These are phyloP conservation scores for Suillus paluster DNA, from an alignment of 768 basidiomycete genomes.

Conservation along the genomic window DNA sequence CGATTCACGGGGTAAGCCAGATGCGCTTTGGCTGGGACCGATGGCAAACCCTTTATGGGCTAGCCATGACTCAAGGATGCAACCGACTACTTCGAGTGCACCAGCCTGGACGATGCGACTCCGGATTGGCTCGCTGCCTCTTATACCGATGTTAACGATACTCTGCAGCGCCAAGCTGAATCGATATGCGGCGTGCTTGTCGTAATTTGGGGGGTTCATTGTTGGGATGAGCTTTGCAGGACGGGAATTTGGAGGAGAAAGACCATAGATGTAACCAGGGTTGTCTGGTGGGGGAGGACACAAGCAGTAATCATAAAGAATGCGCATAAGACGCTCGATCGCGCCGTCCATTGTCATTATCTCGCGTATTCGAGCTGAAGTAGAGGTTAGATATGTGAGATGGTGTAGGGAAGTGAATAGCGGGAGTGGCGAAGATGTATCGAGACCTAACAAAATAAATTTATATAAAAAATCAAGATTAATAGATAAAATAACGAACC, in stretches of 20 bases:
- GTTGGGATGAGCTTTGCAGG: conserved; percentile 60
- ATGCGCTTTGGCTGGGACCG: conserved; percentile 77
- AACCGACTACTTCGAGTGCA: conserved; percentile 90
- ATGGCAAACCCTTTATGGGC: conserved; percentile 87
- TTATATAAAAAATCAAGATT: conserved; percentile 10
- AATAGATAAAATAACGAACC: conserved; percentile 55
- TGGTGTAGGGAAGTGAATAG: conserved; percentile 95
- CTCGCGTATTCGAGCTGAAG: conserved; percentile 96
- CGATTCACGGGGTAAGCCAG: conserved; percentile 73
- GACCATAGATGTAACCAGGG: conserved; percentile 76
- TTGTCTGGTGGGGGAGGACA: conserved; percentile 83
- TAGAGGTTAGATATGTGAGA: conserved; percentile 94
- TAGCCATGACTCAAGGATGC: conserved; percentile 92
- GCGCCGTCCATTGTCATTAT: conserved; percentile 99
- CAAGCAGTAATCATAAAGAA: conserved; percentile 87
- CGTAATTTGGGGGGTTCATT: conserved; percentile 70
- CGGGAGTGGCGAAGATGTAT: conserved; percentile 62
- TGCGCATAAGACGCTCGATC: conserved; percentile 91
- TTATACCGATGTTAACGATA: conserved; percentile 95
- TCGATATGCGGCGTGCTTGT: conserved; percentile 85
- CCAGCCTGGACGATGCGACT: conserved; percentile 94
- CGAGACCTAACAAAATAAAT: conserved; percentile 43
- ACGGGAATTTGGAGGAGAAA: conserved; percentile 65
- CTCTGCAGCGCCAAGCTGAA: conserved; percentile 96
- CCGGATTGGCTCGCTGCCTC: conserved; percentile 91